These are phyloP conservation scores for Phialophora macrospora DNA, from an alignment of 2,329 filamentous ascomycete genomes.

Conservation along the genomic window DNA sequence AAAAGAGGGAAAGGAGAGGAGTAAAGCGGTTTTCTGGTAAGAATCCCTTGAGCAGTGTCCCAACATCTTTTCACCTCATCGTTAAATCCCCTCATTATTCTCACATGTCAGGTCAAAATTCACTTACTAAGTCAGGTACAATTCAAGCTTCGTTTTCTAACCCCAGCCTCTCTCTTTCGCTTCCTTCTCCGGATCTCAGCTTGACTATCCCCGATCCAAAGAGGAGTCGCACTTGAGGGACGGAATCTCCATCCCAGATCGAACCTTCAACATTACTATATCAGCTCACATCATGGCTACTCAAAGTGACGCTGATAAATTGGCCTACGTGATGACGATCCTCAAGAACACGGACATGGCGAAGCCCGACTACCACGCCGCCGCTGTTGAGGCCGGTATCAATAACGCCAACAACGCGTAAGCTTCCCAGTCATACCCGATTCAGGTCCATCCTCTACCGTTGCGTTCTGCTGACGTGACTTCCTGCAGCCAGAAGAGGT, in stretches of 20 bases:
- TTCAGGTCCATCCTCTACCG: neutral
- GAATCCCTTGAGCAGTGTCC: neutral
- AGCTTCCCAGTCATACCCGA: neutral
- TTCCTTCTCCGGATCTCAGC: neutral
- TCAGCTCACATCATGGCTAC: neutral
- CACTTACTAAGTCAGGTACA: no score
- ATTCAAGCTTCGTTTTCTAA: neutral
- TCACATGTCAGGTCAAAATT: neutral
- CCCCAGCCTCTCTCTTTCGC: neutral
- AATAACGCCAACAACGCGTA: conserved; percentile 24
- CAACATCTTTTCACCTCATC: neutral
- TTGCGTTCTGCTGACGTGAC: neutral
- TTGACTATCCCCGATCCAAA: neutral
- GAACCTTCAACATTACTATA: neutral
- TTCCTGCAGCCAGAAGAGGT: conserved; percentile 24
- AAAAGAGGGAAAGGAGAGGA: neutral
- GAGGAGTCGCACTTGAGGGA: neutral
- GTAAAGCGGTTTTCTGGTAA: neutral
- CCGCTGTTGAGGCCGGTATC: conserved; percentile 14
- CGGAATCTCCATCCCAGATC: neutral
- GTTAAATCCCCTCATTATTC: neutral
- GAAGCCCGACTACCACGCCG: conserved; percentile 25
- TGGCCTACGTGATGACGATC: conserved; percentile 21
- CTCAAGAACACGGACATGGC: conserved; percentile 26
- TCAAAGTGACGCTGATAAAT: conserved; percentile 10